A percentile compares a stretch with the other conserved stretches of the same genome.
Evolutionary conservation across 225 moss, liverwort and hornwort species (phyloP).

Genomic region (Pseudoscleropodium purum): DNA sequence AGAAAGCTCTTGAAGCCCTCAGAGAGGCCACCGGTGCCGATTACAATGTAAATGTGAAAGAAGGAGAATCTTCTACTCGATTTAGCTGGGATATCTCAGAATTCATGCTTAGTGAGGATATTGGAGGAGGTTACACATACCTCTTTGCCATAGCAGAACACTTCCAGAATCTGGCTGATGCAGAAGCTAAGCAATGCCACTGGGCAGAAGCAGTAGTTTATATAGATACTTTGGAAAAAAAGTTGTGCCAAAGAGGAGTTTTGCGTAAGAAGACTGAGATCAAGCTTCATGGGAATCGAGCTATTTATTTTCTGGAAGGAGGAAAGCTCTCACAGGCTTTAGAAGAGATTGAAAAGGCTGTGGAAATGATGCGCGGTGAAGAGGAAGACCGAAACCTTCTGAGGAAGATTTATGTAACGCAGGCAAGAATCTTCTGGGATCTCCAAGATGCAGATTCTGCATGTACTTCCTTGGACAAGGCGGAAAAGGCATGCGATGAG

Average conservation of each 20-base stretch:
- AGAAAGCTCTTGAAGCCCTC: background rate
- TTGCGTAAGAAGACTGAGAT: background rate
- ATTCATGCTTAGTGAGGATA: background rate
- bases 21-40: background rate
- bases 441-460: background rate
- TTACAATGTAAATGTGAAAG: background rate
- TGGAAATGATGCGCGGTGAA: background rate
- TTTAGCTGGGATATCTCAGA: background rate
- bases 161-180: background rate
- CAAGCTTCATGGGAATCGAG: background rate
- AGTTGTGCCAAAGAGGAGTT: background rate
- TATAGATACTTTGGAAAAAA: constrained; percentile 1
- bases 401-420: background rate
- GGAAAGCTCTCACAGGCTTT: background rate
- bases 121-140: background rate
- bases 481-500: background rate
- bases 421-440: background rate
- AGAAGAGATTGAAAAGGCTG: constrained; percentile 6
- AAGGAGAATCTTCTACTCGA: background rate
- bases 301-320: background rate
- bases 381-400: background rate
- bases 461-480: background rate
- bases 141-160: background rate
- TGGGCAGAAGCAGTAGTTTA: background rate
- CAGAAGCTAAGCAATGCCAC: background rate